Base-by-base conservation (phyloP, 495 filamentous ascomycete genomes). In the Emericellopsis terricola region DNA sequence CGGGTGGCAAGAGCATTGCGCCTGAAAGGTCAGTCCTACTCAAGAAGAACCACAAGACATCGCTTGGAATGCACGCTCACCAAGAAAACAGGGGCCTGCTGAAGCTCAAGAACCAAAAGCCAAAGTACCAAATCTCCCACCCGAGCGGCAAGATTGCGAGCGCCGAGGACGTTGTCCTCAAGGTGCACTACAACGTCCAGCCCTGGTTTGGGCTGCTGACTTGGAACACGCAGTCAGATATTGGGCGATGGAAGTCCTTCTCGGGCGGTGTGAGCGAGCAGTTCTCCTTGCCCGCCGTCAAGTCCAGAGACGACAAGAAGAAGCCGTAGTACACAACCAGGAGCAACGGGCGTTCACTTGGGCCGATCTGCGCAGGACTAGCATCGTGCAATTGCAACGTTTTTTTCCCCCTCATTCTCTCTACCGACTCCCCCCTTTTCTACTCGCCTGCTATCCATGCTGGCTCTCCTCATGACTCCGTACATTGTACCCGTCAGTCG, bases 111-210 rank as follows among this genome's bases (percentile, higher is more conserved):
- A 81, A 81, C 50, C 77, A 84, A 49, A 75, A 72, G 47, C 75
- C 80, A 5, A 96, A 97, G 57, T 97, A 97, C 65, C 78, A 86
- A 46, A 83, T 94, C 50, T 86, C 82, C 8, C 82, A 93, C 53
- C 76, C 85, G 15, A 68, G 71, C 7, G 80, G 82, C 33, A 68
- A 67, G 47, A 56, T 94, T 40, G 77, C 80, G 27, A 64, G 71
- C 44, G 57, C 56, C 15, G 54, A 60, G 26, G 78, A 93, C 57
- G 81, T 85, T 36, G 77, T 71, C 19, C 58, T 97, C 31, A 65
- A 67, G 35, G 64, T 94, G 27, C 73, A 82, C 37, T 97, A 86
- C 75, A 94, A 94, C 64, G 80, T 94, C 39, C 89, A 97, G 69
- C 89, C 89, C 21, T 94, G 86, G 83, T 83, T 96, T 15, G 89